Evolutionary conservation across 768 basidiomycete genomes (phyloP).

Genomic region (Boletus bicolor): DNA sequence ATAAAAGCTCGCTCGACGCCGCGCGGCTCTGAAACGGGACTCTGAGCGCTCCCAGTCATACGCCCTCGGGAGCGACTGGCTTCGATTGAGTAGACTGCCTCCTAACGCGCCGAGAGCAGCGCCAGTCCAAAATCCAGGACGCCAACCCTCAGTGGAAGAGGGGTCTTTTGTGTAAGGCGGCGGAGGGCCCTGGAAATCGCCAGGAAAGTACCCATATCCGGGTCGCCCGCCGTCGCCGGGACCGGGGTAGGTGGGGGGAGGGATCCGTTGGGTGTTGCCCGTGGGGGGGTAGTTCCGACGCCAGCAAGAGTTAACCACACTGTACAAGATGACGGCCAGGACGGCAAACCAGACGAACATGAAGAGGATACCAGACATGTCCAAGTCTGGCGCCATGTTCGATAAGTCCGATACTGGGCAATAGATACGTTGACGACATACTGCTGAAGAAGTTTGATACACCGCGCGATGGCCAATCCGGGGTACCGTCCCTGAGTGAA

Average conservation of each 20-base stretch:
- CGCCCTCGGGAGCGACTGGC: constrained; percentile 25
- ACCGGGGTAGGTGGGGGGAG: constrained; percentile 33
- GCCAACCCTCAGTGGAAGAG: constrained; percentile 39
- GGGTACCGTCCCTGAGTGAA: constrained; percentile 21
- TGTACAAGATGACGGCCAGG: constrained; percentile 54
- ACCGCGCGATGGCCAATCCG: constrained; percentile 8
- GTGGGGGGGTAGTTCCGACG: constrained; percentile 29
- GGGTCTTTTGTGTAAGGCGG: constrained; percentile 55
- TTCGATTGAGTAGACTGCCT: constrained; percentile 50
- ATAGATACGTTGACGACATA: constrained; percentile 5
- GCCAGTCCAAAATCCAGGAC: constrained; percentile 86
- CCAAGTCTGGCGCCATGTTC: constrained; percentile 37
- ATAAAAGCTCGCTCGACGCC: constrained; percentile 25
- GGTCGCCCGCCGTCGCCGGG: constrained; percentile 12
- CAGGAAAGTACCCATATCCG: constrained; percentile 52
- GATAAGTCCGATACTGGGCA: not conserved
- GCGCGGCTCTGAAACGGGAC: constrained; percentile 27
- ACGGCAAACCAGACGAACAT: constrained; percentile 54
- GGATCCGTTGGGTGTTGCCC: constrained; percentile 28
- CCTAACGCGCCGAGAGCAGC: constrained; percentile 71
- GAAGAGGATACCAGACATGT: constrained; percentile 50
- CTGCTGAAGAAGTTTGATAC: constrained; percentile 20
- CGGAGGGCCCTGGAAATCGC: constrained; percentile 45
- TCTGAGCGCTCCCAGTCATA: constrained; percentile 63
- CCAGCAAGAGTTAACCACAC: constrained; percentile 54